Conservation (phyloP, 2,329 filamentous ascomycete species). For the Diaporthe sp. region DNA sequence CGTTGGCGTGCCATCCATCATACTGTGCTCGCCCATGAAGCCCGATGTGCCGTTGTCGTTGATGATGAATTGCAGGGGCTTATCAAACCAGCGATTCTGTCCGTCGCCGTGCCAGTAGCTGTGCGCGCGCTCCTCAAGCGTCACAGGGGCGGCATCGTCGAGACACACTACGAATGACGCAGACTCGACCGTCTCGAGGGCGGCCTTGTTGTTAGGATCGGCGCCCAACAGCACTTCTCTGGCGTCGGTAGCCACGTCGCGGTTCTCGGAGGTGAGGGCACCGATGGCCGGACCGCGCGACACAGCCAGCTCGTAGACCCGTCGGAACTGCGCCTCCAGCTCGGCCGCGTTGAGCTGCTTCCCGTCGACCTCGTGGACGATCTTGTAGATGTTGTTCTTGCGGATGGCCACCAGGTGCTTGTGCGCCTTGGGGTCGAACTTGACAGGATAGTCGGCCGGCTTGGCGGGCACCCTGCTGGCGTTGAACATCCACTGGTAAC, state of each 20-base stretch:
- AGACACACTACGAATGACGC: conserved; percentile 93
- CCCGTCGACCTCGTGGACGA: conserved; percentile 84
- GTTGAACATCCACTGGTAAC: conserved; percentile 99
- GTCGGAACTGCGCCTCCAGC: conserved; percentile 89
- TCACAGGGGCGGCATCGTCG: conserved; percentile 91
- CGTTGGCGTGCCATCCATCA: conserved; percentile 99
- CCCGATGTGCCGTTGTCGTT: conserved; percentile 98
- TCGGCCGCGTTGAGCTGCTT: conserved; percentile 90
- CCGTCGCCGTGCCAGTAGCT: conserved; percentile 99
- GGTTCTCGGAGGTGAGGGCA: conserved; percentile 89
- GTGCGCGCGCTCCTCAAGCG: conserved; percentile 93
- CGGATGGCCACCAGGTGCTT: conserved; percentile 91
- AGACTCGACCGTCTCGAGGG: conserved; percentile 86
- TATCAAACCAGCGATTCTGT: conserved; percentile 96
- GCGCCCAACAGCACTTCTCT: conserved; percentile 81
- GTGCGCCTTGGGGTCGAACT: conserved; percentile 81
- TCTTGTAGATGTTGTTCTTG: conserved; percentile 98
- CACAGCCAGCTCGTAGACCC: conserved; percentile 81
- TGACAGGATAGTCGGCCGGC: conserved; percentile 85
- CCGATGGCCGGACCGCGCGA: conserved; percentile 80
- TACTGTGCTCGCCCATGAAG: conserved; percentile 98
- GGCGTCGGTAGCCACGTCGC: conserved; percentile 91
- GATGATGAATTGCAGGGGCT: conserved; percentile 97
- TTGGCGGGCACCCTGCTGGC: conserved; percentile 86
- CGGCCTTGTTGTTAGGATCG: conserved; percentile 82